A percentile compares a stretch with the other conserved stretches of the same genome.
Evolutionary conservation across 345 rosid species (phyloP).

Genomic region (Erodium maritimum): DNA sequence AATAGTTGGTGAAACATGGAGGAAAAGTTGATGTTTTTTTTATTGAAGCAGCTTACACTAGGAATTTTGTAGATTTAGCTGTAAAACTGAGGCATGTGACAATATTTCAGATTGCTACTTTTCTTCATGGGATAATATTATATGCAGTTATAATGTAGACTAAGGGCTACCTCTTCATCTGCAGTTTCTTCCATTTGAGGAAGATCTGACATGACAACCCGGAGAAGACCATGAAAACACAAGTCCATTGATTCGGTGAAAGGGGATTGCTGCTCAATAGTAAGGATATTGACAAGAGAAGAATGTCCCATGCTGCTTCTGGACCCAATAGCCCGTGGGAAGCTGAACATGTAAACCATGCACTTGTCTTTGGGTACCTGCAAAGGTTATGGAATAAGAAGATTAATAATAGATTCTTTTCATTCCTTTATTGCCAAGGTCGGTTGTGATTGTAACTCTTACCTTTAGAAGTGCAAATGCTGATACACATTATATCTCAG

Average conservation of each 20-base stretch:
- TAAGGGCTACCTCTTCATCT: constrained; percentile 58
- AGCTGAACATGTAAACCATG: constrained; percentile 96
- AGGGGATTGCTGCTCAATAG: constrained; percentile 82
- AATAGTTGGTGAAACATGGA: no score
- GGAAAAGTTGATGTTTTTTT: no score
- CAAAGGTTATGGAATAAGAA: background rate
- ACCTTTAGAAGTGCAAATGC: constrained; percentile 84
- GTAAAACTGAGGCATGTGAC: no score
- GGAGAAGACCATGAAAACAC: constrained; percentile 83
- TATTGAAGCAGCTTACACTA: no score
- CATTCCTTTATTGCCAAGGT: no score
- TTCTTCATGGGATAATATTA: background rate
- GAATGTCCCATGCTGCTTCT: constrained; percentile 84
- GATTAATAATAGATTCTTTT: no score
- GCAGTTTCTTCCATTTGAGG: constrained; percentile 79
- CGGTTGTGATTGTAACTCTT: background rate
- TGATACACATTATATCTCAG: constrained; percentile 88
- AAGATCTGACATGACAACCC: constrained; percentile 90
- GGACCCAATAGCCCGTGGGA: constrained; percentile 78
- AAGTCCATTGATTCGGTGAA: constrained; percentile 81
- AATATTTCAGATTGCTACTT: background rate
- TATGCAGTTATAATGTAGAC: background rate
- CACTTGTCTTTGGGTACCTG: constrained; percentile 79
- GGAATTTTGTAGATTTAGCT: background rate
- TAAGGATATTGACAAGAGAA: constrained; percentile 68